Percentiles rank a stretch among this genome's conserved stretches.
Conservation (phyloP, 2,329 filamentous ascomycete species). For the Didymosphaeria variabile region DNA sequence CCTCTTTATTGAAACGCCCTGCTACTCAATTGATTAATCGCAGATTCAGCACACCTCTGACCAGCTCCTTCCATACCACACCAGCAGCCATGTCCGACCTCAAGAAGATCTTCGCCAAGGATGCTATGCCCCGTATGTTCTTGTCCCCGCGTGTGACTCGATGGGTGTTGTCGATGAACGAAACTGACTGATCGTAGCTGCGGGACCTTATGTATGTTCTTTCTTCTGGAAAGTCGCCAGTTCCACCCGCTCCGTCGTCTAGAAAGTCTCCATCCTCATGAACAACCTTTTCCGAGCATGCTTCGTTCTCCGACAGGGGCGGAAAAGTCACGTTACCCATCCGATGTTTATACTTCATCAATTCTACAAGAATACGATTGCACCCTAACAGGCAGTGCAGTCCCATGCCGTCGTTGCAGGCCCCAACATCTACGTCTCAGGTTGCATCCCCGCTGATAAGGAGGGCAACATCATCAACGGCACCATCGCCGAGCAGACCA, state of each 20-base stretch:
- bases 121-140: conserved; percentile 55
- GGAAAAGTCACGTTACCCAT: background rate
- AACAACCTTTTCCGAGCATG: background rate
- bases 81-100: conserved; percentile 52
- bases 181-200: conserved; percentile 41
- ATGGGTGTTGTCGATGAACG: background rate
- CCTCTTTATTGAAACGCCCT: background rate
- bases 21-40: background rate
- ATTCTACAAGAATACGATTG: background rate
- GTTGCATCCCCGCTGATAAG: conserved; percentile 77
- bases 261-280: too few relatives aligned
- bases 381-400: background rate
- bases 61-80: background rate
- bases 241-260: background rate
- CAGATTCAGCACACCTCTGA: background rate
- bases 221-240: background rate
- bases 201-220: conserved; percentile 54
- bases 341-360: background rate
- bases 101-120: conserved; percentile 53
- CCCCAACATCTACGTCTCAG: conserved; percentile 74
- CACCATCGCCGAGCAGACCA: conserved; percentile 73
- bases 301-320: background rate
- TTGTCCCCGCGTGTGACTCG: background rate
- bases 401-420: conserved; percentile 72
- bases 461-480: conserved; percentile 69